Evolutionary conservation across 345 rosid species (phyloP), one percentile per base, ranked within the genome.

Genomic region (Eucalyptus marginata): DNA sequence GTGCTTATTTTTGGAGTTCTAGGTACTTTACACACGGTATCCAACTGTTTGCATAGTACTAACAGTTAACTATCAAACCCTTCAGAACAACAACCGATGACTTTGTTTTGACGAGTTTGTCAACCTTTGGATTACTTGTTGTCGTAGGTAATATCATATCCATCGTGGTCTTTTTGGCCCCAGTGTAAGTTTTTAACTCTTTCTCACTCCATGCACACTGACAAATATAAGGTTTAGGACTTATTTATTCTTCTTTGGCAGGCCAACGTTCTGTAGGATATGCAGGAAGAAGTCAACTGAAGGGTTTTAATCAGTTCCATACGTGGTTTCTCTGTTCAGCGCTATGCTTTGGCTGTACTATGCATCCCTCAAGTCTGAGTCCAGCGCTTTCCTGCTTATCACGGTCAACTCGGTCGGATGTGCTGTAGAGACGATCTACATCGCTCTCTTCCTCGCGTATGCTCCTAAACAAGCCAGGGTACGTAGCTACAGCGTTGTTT

Each of bases 381-480:
- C 81, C 14, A 88, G 92, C 76, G 97, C 96, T 50, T 86, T 95
- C 81, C 98, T 98, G 52, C 94, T 98, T 84, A 87, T 96, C 92
- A 96, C 99, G 89, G 96, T 97, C 88, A 96, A 98, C 93, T 88
- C 95, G 11, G 93, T 98, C 43, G 99, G 99, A 49, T 95, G 96
- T 91, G 89, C 93, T 51, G 84, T 97, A 9, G 97, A 98, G 91
- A 94, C 93, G 43, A 79, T 95, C 31, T 98, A 97, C 93, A 94
- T 94, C 85, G 36, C 90, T 89, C 68, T 96, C 87, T 98, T 86
- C 93, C 83, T 97, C 20, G 49, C 92, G 85, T 98, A 93, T 89
- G 98, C 99, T n/a, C 43, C 97, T 87, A 94, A 62, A 88, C 89
- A 93, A 20, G 94, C 87, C 88, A 92, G 93, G 93, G 99, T 95